Base-by-base conservation (phyloP, 768 basidiomycete species). In the Astraeus odoratus region DNA sequence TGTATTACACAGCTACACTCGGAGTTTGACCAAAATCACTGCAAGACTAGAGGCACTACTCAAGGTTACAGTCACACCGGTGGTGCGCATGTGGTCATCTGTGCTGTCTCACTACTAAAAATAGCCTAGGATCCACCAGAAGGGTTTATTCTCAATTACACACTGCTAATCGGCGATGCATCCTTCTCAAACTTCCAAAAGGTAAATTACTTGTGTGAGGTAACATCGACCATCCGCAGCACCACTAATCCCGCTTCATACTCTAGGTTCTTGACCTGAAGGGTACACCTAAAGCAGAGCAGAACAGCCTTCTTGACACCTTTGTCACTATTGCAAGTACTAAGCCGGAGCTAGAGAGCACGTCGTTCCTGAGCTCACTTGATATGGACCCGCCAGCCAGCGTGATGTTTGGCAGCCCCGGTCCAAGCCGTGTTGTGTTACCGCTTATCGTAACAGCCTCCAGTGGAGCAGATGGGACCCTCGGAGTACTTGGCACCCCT, bases 141-240 rank as follows among this genome's bases (percentile, higher is more conserved):
- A 61, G 90, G 86, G 2, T 98, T 99, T 58, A 89, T 98, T 49
- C 74, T 93, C 44, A 97, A 97, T 58, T 99, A 98, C 59, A 93
- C 90, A 7, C 74, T 97, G 20, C 75, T 97, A 46, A 88, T 99
- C 50, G 90, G 90, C 19, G 95, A 97, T 65, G 83, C 86, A 5
- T 94, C 93, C 2, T 94, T 94, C 65, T 86, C 85, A 24, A 98
- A 98, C 66, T 99, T 99, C 71, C 96, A 98, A 71, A 99, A 99
- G 80, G 92, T 86, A 26, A 30, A 65, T 25, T n/a, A 37, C 22
- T 18, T 10, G 15, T 30, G 22, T 30, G 30, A 29, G 36, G n/a
- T n/a, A n/a, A n/a, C n/a, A n/a, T n/a, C n/a, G n/a, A n/a, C n/a
- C 38, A 24, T 43, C 51, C 47, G 45, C 52, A 47, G 46, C 51